These are phyloP conservation scores for Chamaecrista fasciculata DNA, from an alignment of 306 rosid species.

Conservation along the genomic window DNA sequence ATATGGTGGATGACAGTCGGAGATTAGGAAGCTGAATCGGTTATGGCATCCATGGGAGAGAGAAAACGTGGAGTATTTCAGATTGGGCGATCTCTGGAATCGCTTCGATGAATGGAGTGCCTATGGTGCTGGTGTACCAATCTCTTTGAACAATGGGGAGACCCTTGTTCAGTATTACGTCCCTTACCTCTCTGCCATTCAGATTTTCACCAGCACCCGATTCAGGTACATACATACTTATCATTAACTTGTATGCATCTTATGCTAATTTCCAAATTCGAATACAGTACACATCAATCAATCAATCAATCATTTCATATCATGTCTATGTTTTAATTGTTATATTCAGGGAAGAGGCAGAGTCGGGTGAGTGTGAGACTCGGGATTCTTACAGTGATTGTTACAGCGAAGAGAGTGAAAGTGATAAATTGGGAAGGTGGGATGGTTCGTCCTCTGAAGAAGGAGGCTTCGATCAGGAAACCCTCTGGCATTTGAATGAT, in stretches of 20 bases:
- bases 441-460: constrained; percentile 86
- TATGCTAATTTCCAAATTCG: too few relatives aligned
- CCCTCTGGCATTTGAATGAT: constrained; percentile 47
- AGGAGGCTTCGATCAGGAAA: constrained; percentile 75
- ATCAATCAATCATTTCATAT: too few relatives aligned
- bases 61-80: constrained; percentile 77
- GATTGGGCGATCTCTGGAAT: constrained; percentile 82
- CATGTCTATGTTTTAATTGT: too few relatives aligned
- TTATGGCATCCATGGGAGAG: constrained; percentile 94
- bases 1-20: constrained; percentile 63
- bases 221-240: constrained; percentile 46
- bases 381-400: constrained; percentile 81
- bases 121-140: constrained; percentile 89
- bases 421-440: constrained; percentile 81
- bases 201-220: constrained; percentile 74
- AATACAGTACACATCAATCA: too few relatives aligned
- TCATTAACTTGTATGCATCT: too few relatives aligned
- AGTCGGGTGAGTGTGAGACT: constrained; percentile 72
- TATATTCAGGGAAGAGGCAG: constrained; percentile 74
- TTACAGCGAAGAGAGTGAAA: constrained; percentile 75
- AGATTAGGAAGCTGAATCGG: constrained; percentile 74
- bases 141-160: constrained; percentile 61
- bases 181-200: constrained; percentile 95
- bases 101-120: constrained; percentile 91
- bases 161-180: constrained; percentile 89